Conservation (phyloP, 2,329 filamentous ascomycete species). For the Aciculosporium take region DNA sequence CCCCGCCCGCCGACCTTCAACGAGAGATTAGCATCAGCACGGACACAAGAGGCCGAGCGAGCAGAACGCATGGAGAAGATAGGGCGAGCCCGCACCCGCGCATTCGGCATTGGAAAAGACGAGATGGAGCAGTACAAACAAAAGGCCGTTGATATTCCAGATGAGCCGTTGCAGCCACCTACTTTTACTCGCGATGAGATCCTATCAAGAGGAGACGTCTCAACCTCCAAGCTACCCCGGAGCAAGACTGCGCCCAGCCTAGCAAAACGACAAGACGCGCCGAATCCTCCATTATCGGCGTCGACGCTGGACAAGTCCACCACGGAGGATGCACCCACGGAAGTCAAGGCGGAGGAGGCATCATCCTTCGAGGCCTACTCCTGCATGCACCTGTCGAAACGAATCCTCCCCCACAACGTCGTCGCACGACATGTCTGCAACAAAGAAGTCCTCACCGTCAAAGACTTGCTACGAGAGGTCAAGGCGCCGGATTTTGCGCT, state of each 20-base stretch:
- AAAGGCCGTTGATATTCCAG: conserved; percentile 39
- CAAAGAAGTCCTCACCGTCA: conserved; percentile 65
- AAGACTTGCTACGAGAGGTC: conserved; percentile 66
- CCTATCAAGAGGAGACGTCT: conserved; percentile 19
- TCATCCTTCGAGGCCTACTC: conserved; percentile 79
- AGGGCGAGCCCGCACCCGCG: conserved; percentile 35
- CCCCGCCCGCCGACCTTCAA: conserved; percentile 53
- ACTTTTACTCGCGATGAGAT: conserved; percentile 53
- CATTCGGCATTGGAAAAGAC: conserved; percentile 41
- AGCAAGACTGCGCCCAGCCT: conserved; percentile 29
- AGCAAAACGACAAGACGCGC: conserved; percentile 8
- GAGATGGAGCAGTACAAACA: conserved; percentile 47
- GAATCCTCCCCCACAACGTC: conserved; percentile 68
- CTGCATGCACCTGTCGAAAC: conserved; percentile 64
- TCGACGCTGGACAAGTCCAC: conserved; percentile 1
- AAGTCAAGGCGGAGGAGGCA: conserved; percentile 18
- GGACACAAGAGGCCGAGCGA: conserved; percentile 37
- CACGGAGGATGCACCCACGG: conserved; percentile 8
- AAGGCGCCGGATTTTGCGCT: conserved; percentile 72
- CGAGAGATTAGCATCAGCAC: conserved; percentile 65
- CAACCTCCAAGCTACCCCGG: conserved; percentile 20
- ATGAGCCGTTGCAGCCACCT: conserved; percentile 31
- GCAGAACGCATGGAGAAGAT: conserved; percentile 38
- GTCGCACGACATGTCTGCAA: conserved; percentile 63
- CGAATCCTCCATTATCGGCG: conserved; percentile 8